Evolutionary conservation across 2,329 filamentous ascomycete species (phyloP), one percentile per base, ranked within the genome.

Genomic region (Chrysoporthe deuterocubensis): DNA sequence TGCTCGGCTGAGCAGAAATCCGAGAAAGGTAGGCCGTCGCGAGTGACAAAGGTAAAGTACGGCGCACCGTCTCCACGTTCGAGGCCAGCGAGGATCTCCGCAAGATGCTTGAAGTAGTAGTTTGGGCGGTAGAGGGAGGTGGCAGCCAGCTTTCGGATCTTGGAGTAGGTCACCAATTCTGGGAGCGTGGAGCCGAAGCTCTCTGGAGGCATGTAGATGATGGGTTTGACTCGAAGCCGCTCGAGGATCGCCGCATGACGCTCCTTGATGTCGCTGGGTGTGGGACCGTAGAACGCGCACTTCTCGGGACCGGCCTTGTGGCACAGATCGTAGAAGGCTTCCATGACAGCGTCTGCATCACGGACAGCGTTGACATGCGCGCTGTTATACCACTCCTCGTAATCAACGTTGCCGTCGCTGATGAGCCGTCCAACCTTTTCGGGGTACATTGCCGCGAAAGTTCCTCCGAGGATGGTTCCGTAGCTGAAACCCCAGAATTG

Each of bases 401-500:
- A 85, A 70, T 85, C 83, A 16, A 84, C 82, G 61, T 85, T 85
- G 37, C 83, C 72, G 69, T 87, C 85, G 65, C 83, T 82, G 2
- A 86, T 81, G 9, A 87, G 74, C 16, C 84, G 78, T 54, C 82
- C 83, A 1, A 87, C 80, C 57, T 78, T 78, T 40, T 85, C 82
- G 1, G 84, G 85, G 65, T 81, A 86, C 76, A 87, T 78, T 2
- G 82, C 78, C 3, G 84, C 84, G 72, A 86, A 86, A 0, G 81
- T 81, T 14, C 81, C 82, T 3, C 85, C 85, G 0, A 87, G 77
- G 2, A 86, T 73, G 8, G 84, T 85, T 11, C 85, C 85, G 69
- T 87, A 87, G 70, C 83, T 86, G 67, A 86, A 82, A 0, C 85
- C 85, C 84, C 84, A 87, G 72, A 85, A 87, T 57, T 77, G 78